These are phyloP conservation scores for Phaeosphaeriaceae sp. DNA, from an alignment of 2,329 filamentous ascomycete genomes.

Conservation along the genomic window DNA sequence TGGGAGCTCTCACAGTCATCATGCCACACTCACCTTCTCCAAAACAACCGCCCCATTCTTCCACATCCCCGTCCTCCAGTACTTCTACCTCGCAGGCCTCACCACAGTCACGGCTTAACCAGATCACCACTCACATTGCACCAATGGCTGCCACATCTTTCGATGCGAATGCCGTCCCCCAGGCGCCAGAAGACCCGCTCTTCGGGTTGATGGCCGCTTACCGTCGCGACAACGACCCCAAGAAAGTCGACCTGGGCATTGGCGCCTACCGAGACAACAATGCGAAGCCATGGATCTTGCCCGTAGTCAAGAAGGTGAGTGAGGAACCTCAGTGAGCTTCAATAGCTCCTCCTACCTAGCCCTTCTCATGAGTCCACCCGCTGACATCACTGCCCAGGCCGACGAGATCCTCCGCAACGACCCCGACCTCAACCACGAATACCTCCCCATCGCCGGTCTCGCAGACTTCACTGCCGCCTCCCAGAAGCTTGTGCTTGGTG, in stretches of 20 bases:
- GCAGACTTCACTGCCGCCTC: conserved; percentile 86
- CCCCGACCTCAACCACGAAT: conserved; percentile 95
- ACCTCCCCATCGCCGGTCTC: conserved; percentile 93
- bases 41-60: not conserved
- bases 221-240: conserved; percentile 73
- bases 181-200: conserved; percentile 92
- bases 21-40: conserved; percentile 33
- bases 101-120: conserved; percentile 55
- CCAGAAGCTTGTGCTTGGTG: conserved; percentile 86
- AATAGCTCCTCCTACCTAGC: not conserved
- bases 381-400: conserved; percentile 65
- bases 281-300: conserved; percentile 96
- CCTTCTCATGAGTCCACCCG: not conserved
- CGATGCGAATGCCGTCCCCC: conserved; percentile 77
- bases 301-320: conserved; percentile 92
- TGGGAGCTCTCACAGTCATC: conserved; percentile 9
- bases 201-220: conserved; percentile 92
- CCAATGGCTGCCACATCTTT: conserved; percentile 71
- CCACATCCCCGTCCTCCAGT: conserved; percentile 9
- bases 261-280: conserved; percentile 95
- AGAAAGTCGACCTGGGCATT: conserved; percentile 94
- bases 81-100: conserved; percentile 23
- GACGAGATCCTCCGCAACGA: conserved; percentile 88
- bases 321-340: not conserved
- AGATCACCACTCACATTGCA: conserved; percentile 74